Percentiles rank a stretch among this genome's conserved stretches.
phyloP scores from a whole-genome alignment of 192 early-diverging fungal genomes.

The Mortierella alpina region DNA sequence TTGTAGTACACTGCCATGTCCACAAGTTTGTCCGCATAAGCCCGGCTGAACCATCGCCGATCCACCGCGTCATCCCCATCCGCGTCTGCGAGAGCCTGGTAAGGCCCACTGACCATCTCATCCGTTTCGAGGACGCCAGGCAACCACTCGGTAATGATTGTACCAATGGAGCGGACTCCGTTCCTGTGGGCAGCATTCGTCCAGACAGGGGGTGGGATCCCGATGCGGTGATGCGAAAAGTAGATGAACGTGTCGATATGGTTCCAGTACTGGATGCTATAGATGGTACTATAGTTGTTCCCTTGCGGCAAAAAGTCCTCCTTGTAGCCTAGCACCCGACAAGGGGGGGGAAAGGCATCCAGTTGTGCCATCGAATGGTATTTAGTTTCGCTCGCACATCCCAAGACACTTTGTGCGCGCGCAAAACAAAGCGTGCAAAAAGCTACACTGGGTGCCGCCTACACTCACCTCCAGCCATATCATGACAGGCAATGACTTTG shows the following conservation, averaged over 20 bases:
- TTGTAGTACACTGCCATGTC: constrained; percentile 68
- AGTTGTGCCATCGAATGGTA: background rate
- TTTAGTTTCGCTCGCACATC: no score
- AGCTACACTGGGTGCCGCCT: no score
- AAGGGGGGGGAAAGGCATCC: background rate
- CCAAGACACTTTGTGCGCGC: no score
- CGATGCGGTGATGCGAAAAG: constrained; percentile 68
- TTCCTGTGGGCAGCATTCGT: constrained; percentile 73
- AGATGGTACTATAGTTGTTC: constrained; percentile 56
- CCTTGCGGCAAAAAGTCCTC: constrained; percentile 63
- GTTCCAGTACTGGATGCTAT: constrained; percentile 70
- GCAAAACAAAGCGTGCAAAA: no score
- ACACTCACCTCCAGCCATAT: constrained; percentile 68
- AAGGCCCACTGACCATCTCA: constrained; percentile 65
- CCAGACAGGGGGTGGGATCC: constrained; percentile 73
- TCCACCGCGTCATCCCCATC: constrained; percentile 25
- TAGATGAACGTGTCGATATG: constrained; percentile 74
- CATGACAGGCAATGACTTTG: constrained; percentile 67
- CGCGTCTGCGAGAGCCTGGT: constrained; percentile 6
- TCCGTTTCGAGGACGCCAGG: constrained; percentile 61
- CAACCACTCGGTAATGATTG: constrained; percentile 71
- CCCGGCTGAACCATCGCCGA: constrained; percentile 55
- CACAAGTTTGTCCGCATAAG: constrained; percentile 69
- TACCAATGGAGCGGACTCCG: constrained; percentile 66
- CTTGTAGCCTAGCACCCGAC: constrained; percentile 55